phyloP scores from a whole-genome alignment of 345 rosid species.

The Aquilaria yunnanensis region DNA sequence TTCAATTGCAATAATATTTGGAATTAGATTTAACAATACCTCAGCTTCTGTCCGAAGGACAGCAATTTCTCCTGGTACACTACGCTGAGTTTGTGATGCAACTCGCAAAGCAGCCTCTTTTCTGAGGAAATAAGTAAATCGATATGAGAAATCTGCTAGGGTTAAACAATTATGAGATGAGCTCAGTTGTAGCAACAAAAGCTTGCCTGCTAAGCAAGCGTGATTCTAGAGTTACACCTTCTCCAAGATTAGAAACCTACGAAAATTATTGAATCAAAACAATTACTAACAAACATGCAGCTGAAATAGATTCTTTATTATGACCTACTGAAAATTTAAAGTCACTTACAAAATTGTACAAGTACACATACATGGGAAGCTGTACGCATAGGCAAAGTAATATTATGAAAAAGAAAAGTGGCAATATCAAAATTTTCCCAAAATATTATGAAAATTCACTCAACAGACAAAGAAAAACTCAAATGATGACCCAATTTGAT shows the following conservation, averaged over 20 bases:
- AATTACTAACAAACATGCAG: too few species aligned
- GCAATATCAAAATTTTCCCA: too few species aligned
- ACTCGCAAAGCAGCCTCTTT: constrained; percentile 83
- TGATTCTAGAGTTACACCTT: constrained; percentile 80
- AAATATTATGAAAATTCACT: too few species aligned
- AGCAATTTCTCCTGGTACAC: constrained; percentile 40
- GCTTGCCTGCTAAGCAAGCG: constrained; percentile 80
- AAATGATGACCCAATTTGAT: too few species aligned
- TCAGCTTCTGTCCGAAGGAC: constrained; percentile 66
- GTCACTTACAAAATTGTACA: too few species aligned
- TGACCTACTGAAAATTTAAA: too few species aligned
- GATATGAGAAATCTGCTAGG: background rate
- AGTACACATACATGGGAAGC: too few species aligned
- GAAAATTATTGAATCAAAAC: constrained; percentile 9
- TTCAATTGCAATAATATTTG: constrained; percentile 13
- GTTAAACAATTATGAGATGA: background rate
- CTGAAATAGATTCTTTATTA: too few species aligned
- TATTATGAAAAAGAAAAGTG: too few species aligned
- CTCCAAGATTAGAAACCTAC: constrained; percentile 84
- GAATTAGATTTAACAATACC: constrained; percentile 36
- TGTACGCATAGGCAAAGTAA: too few species aligned
- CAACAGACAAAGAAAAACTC: too few species aligned
- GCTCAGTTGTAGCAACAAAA: constrained; percentile 7
- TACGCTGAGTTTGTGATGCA: constrained; percentile 48
- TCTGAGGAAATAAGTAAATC: constrained; percentile 38